Conservation (phyloP, 257 asterid species). For the Ajuga chamaepitys region DNA sequence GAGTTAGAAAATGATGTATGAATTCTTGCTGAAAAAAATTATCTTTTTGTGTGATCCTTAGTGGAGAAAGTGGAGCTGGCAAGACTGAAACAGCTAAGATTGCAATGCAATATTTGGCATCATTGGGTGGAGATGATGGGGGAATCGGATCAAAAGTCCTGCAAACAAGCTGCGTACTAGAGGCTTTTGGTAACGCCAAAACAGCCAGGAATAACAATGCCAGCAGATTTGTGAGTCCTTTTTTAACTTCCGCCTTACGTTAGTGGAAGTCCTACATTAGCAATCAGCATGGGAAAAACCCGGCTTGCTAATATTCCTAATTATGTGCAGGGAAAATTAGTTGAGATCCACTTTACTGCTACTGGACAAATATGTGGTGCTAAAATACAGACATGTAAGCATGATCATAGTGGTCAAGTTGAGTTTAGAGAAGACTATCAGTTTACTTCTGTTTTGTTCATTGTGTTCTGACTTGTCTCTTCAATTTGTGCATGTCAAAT, state of each 20-base stretch:
- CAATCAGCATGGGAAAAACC: conserved; percentile 1
- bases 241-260: conserved; percentile 7
- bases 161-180: conserved; percentile 74
- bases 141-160: conserved; percentile 68
- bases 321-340: conserved; percentile 71
- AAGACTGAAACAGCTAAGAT: conserved; percentile 95
- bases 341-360: conserved; percentile 68
- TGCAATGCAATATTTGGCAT: conserved; percentile 86
- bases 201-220: conserved; percentile 74
- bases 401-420: conserved; percentile 22
- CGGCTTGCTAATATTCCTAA: conserved; percentile 11
- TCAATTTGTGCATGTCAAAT: conserved; percentile 29
- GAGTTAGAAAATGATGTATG: neutral
- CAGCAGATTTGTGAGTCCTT: conserved; percentile 83
- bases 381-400: conserved; percentile 82
- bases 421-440: conserved; percentile 1
- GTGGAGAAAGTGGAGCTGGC: conserved; percentile 99
- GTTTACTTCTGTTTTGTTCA: neutral
- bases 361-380: conserved; percentile 84
- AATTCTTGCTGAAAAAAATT: conserved; percentile 5
- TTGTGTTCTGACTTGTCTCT: conserved; percentile 32
- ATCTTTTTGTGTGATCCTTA: conserved; percentile 24
- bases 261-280: conserved; percentile 1
- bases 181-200: conserved; percentile 98
- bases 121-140: conserved; percentile 59